Percentiles rank a stretch among this genome's conserved stretches.
Conservation (phyloP, 75 land plant genomes). For the Pinus taeda region DNA sequence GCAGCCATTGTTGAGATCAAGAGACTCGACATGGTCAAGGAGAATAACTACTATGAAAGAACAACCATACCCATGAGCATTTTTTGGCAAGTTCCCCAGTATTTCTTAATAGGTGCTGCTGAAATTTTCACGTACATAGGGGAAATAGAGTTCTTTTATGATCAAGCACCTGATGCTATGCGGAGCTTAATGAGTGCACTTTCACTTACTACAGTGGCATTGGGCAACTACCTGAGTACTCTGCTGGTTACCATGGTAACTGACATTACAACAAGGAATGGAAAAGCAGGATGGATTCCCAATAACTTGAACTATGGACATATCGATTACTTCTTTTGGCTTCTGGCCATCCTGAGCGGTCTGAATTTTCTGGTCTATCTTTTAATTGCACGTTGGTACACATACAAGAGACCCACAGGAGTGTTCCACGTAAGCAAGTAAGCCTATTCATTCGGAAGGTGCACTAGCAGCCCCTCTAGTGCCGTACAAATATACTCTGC, state of each 20-base stretch:
- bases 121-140: constrained; percentile 83
- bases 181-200: constrained; percentile 67
- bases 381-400: constrained; percentile 37
- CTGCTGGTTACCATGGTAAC: constrained; percentile 66
- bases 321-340: constrained; percentile 77
- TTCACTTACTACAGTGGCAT: constrained; percentile 55
- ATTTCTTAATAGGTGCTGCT: constrained; percentile 70
- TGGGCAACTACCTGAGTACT: constrained; percentile 74
- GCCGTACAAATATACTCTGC: too few relatives aligned
- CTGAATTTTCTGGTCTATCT: constrained; percentile 48
- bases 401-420: constrained; percentile 37
- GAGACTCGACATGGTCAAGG: constrained; percentile 29
- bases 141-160: constrained; percentile 82
- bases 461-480: too few relatives aligned
- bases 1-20: constrained; percentile 50
- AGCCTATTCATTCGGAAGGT: background rate
- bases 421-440: background rate
- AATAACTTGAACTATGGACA: constrained; percentile 80
- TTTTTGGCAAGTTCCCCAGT: constrained; percentile 84
- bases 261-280: constrained; percentile 34
- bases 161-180: constrained; percentile 89
- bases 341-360: constrained; percentile 55
- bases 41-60: constrained; percentile 16
- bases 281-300: constrained; percentile 75
- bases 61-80: constrained; percentile 46